Evolutionary conservation across 768 basidiomycete species (phyloP), one percentile per base, ranked within the genome.

Genomic region (Pluteus cervinus): DNA sequence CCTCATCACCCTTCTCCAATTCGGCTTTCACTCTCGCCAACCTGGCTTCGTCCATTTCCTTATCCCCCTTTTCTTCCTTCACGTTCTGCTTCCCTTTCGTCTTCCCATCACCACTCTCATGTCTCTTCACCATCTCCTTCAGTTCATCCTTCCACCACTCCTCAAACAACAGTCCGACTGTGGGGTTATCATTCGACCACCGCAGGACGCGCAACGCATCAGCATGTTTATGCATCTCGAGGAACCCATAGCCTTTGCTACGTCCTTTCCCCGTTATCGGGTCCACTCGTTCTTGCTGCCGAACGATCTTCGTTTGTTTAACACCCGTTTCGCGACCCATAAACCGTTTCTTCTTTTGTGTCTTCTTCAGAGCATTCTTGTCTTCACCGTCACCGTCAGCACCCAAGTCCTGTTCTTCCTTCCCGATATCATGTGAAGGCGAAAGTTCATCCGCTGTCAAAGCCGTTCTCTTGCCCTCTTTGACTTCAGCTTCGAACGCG

Each of bases 231-330:
- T 79, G 65, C 74, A 96, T 75, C 65, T 98, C 94, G 22, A 98
- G 53, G 63, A 99, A 98, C 7, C 94, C 96, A 51, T 97, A 99
- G 1, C 96, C 94, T 55, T 86, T 90, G 51, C 85, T 88, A 37
- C 83, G 74, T 1, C 89, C 89, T 50, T 88, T 85, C 3, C 86
- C 87, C 0, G 86, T 90, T 26, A 93, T 56, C 3, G 86, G 69
- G 53, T 98, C 94, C 38, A 93, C 73, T n/a, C 89, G 81, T 45
- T 96, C 93, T 9, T 70, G 66, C 57, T 90, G 86, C 8, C 94
- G 80, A 10, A 96, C 81, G 43, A 99, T 84, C 66, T 99, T 99
- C 12, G 85, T 71, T 59, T 99, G 96, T 49, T 84, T 81, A 29
- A 97, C 86, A 7, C 69, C 68, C 10, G 51, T 61, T 37, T 34